These are phyloP conservation scores for Lactarius quietus DNA, from an alignment of 768 basidiomycete genomes.

Conservation along the genomic window DNA sequence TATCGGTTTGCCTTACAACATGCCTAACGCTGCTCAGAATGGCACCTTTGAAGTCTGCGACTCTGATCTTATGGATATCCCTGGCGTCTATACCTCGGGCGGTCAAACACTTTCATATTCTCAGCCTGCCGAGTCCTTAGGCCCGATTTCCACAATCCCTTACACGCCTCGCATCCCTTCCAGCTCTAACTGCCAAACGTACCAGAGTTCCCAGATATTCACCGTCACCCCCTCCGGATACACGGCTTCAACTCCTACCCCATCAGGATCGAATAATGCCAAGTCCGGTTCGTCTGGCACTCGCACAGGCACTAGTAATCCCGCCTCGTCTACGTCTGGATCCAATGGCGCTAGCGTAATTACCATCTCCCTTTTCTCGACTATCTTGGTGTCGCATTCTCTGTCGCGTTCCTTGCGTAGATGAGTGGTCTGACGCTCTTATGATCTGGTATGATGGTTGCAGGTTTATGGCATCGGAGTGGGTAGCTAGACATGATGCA, in stretches of 20 bases:
- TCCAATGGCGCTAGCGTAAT: slow-evolving; percentile 20
- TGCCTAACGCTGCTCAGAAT: slow-evolving; percentile 57
- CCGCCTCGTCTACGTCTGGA: background rate
- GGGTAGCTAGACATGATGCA: background rate
- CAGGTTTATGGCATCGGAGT: background rate
- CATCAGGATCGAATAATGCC: background rate
- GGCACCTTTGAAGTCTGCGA: slow-evolving; percentile 62
- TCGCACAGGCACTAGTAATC: background rate
- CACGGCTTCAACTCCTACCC: background rate
- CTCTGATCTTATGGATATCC: slow-evolving; percentile 59
- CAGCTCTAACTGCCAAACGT: slow-evolving; percentile 44
- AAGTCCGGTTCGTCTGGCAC: background rate
- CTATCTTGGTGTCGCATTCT: slow-evolving; percentile 19
- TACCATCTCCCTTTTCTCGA: slow-evolving; percentile 16
- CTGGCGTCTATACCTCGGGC: slow-evolving; percentile 46
- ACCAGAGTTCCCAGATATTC: slow-evolving; percentile 38
- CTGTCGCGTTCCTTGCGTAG: slow-evolving; percentile 21
- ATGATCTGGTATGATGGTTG: background rate
- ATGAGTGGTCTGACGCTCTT: background rate
- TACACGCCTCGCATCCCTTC: slow-evolving; percentile 40
- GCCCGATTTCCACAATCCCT: slow-evolving; percentile 43
- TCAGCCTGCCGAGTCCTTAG: slow-evolving; percentile 48
- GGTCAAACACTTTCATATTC: slow-evolving; percentile 44
- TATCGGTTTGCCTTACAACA: slow-evolving; percentile 72
- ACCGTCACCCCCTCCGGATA: slow-evolving; percentile 18